These are phyloP conservation scores for Eremothecium coryli DNA, from an alignment of 1,139 yeast species.

Conservation along the genomic window DNA sequence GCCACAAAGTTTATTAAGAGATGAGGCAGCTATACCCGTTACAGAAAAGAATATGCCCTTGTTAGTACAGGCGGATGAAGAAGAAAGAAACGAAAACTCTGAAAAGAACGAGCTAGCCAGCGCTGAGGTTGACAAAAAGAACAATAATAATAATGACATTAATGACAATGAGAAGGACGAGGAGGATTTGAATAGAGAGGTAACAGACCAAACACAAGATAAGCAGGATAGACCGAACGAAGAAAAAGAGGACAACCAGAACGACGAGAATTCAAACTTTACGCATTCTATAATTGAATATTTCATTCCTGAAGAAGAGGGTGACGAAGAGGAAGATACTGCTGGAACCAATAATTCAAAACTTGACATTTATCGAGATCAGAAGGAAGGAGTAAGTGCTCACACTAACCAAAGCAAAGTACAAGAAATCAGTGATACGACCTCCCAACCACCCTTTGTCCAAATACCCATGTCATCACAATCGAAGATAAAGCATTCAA, in stretches of 20 bases:
- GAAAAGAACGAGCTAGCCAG: not conserved
- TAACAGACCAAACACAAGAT: not conserved
- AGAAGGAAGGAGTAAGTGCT: conserved; percentile 3
- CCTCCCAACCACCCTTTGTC: conserved; percentile 7
- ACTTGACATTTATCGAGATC: conserved; percentile 19
- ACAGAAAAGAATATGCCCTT: not conserved
- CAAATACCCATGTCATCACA: conserved; percentile 12
- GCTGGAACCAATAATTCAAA: conserved; percentile 14
- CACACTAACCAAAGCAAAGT: conserved; percentile 1
- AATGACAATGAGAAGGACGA: not conserved
- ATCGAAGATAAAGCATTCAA: conserved; percentile 25
- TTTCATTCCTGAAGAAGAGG: conserved; percentile 27
- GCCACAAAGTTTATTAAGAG: not conserved
- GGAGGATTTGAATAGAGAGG: not conserved
- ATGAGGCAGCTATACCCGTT: not conserved
- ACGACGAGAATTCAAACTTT: conserved; percentile 19
- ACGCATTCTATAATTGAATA: conserved; percentile 28
- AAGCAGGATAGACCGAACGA: conserved; percentile 1
- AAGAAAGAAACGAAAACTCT: not conserved
- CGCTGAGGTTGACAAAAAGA: not conserved
- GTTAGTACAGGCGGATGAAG: not conserved
- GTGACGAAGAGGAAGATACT: conserved; percentile 4
- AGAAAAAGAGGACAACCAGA: conserved; percentile 12
- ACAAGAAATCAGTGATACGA: not conserved
- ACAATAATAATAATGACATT: not conserved